Evolutionary conservation across 1,284 basidiomycete species (phyloP).

Genomic region (Amylostereum areolatum): DNA sequence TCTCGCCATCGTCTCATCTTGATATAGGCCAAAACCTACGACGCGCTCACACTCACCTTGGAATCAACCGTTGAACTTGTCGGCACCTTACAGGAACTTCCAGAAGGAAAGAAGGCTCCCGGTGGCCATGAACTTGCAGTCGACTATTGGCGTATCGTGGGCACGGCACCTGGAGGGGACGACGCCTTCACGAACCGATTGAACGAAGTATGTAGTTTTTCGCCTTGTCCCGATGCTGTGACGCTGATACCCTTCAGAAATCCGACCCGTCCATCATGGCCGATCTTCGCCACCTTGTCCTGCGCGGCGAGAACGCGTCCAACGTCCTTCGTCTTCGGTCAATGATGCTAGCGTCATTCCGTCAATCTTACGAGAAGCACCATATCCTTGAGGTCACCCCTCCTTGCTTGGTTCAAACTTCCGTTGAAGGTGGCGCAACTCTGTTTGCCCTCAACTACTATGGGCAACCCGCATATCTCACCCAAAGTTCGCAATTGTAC

Average conservation of each 20-base stretch:
- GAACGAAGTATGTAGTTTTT: conserved; percentile 58
- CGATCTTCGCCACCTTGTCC: conserved; percentile 90
- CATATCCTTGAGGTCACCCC: conserved; percentile 91
- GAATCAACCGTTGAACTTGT: conserved; percentile 91
- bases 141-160: conserved; percentile 91
- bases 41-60: conserved; percentile 89
- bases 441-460: conserved; percentile 98
- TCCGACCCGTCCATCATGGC: conserved; percentile 85
- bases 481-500: conserved; percentile 97
- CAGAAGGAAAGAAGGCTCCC: conserved; percentile 93
- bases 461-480: conserved; percentile 90
- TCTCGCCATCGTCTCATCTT: conserved; percentile 1
- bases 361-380: conserved; percentile 63
- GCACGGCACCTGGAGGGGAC: conserved; percentile 88
- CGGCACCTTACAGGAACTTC: conserved; percentile 83
- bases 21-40: conserved; percentile 81
- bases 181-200: conserved; percentile 92
- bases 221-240: neutral
- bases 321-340: conserved; percentile 88
- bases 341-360: conserved; percentile 81
- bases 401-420: conserved; percentile 97
- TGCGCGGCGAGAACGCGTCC: conserved; percentile 94
- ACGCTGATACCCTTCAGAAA: conserved; percentile 41
- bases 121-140: conserved; percentile 93
- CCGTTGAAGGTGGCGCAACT: conserved; percentile 94